Percentiles rank a stretch among this genome's conserved stretches.
Conservation (phyloP, 208 protist genomes). For the Leishmania martiniquensis region DNA sequence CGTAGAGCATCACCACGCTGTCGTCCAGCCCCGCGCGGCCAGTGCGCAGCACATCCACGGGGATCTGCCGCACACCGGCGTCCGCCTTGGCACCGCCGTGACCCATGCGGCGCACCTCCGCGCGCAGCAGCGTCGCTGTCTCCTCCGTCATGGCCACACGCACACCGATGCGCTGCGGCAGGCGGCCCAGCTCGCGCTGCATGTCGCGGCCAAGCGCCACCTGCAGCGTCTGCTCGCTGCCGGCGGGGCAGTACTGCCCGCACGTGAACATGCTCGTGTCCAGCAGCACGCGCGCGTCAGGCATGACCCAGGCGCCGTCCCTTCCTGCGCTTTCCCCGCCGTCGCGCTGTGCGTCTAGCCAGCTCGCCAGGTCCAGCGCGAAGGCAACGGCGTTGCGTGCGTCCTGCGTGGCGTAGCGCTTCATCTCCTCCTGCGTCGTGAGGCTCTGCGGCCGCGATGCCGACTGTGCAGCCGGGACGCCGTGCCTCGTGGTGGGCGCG, state of each 20-base stretch:
- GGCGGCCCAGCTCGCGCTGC: constrained; percentile 26
- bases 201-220: constrained; percentile 35
- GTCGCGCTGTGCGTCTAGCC: background rate
- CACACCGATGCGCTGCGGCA: constrained; percentile 31
- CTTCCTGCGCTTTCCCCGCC: background rate
- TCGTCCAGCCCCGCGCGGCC: constrained; percentile 12
- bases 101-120: background rate
- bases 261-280: constrained; percentile 34
- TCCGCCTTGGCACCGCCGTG: constrained; percentile 22
- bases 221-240: constrained; percentile 24
- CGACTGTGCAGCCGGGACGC: background rate
- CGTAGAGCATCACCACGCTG: constrained; percentile 35
- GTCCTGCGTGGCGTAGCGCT: constrained; percentile 8
- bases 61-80: constrained; percentile 35
- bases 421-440: background rate
- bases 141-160: constrained; percentile 44
- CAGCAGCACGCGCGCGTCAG: constrained; percentile 20
- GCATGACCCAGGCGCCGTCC: background rate
- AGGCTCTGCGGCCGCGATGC: constrained; percentile 1
- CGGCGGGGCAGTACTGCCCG: constrained; percentile 14
- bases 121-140: constrained; percentile 40
- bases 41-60: constrained; percentile 32
- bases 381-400: constrained; percentile 21
- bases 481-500: background rate
- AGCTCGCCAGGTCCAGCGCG: constrained; percentile 18